These are phyloP conservation scores for Pyrus bretschneideri DNA, from an alignment of 306 rosid species.

Conservation along the genomic window DNA sequence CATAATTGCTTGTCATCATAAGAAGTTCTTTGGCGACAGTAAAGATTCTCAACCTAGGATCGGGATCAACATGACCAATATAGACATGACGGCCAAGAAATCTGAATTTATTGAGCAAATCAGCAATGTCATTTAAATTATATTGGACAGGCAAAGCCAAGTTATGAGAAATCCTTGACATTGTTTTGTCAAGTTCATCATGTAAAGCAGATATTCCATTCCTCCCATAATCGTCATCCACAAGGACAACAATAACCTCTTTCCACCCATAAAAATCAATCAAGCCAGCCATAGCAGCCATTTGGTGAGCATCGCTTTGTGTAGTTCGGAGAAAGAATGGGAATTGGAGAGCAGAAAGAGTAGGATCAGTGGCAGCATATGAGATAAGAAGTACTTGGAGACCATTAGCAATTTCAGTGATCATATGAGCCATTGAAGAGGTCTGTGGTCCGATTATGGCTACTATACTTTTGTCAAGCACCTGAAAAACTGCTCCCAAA, in stretches of 20 bases:
- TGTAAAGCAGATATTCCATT: conserved; percentile 66
- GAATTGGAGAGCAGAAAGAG: conserved; percentile 79
- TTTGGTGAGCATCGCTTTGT: conserved; percentile 70
- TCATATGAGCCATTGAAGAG: conserved; percentile 65
- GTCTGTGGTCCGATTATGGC: conserved; percentile 91
- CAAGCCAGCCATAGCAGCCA: conserved; percentile 73
- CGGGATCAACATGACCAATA: conserved; percentile 61
- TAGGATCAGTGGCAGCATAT: conserved; percentile 90
- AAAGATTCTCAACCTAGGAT: conserved; percentile 61
- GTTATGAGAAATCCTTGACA: conserved; percentile 49
- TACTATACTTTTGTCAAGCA: conserved; percentile 59
- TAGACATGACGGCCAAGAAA: conserved; percentile 66
- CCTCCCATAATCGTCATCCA: conserved; percentile 87
- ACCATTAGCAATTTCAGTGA: conserved; percentile 75
- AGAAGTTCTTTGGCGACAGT: conserved; percentile 52
- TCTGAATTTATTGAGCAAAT: conserved; percentile 59
- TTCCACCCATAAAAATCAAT: conserved; percentile 75
- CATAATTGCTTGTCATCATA: conserved; percentile 68
- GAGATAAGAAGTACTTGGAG: conserved; percentile 83
- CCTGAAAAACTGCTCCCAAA: conserved; percentile 57
- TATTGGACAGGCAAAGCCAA: conserved; percentile 51
- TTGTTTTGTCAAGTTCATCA: conserved; percentile 58
- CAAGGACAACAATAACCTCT: conserved; percentile 58
- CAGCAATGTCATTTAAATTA: conserved; percentile 36
- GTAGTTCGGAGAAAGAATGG: conserved; percentile 69